Evolutionary conservation across 176 grass and related monocot genomes (phyloP).

Genomic region (Ensete ventricosum): DNA sequence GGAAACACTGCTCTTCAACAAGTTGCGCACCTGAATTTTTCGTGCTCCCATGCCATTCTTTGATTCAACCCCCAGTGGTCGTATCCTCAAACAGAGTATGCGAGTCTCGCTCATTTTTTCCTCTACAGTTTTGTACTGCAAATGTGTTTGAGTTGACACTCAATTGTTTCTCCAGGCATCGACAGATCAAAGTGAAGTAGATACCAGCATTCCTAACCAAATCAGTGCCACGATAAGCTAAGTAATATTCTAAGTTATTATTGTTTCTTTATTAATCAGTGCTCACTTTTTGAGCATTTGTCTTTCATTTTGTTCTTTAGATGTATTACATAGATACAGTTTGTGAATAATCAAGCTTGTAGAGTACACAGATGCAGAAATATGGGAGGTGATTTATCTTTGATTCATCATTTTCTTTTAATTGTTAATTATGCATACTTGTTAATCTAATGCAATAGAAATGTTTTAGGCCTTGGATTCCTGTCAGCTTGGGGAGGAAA

Average conservation of each 20-base stretch:
- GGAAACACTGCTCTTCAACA: slow-evolving; percentile 63
- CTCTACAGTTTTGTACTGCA: not conserved
- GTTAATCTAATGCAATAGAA: too few relatives aligned
- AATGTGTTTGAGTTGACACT: not conserved
- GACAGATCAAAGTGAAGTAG: not conserved
- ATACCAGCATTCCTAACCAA: not conserved
- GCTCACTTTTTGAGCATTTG: not conserved
- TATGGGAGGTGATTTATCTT: too few relatives aligned
- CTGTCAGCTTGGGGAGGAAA: too few relatives aligned
- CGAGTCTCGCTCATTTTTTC: not conserved
- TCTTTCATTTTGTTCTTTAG: slow-evolving; percentile 22
- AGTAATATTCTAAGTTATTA: not conserved
- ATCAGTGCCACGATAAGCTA: not conserved
- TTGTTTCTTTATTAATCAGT: not conserved
- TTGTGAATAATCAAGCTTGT: slow-evolving; percentile 58
- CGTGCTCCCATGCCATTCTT: slow-evolving; percentile 67
- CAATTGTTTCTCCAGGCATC: not conserved
- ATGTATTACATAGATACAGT: slow-evolving; percentile 72
- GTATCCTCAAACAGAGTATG: slow-evolving; percentile 9
- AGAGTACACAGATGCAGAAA: slow-evolving; percentile 3
- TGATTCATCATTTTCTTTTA: too few relatives aligned
- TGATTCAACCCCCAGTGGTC: not conserved
- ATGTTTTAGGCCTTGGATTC: too few relatives aligned
- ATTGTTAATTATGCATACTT: too few relatives aligned
- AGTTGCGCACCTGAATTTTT: slow-evolving; percentile 78